These are phyloP conservation scores for Heritiera fomes DNA, from an alignment of 345 rosid genomes.

Conservation along the genomic window DNA sequence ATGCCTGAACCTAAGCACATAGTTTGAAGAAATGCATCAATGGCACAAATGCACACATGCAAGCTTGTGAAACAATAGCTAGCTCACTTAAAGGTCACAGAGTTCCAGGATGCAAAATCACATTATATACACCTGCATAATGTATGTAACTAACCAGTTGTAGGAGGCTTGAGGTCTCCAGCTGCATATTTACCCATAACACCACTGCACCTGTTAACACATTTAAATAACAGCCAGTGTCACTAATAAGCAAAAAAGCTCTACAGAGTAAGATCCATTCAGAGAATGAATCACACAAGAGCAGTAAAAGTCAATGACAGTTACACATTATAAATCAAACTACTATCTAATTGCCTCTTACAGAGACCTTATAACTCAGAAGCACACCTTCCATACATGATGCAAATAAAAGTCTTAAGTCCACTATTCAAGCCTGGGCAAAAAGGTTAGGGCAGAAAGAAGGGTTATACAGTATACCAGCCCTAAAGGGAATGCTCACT, in stretches of 20 bases:
- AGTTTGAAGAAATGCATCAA: not conserved
- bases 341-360: not conserved
- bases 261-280: not conserved
- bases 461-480: not conserved
- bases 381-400: not conserved
- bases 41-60: not conserved
- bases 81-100: not conserved
- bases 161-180: conserved; percentile 97
- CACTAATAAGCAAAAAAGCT: not conserved
- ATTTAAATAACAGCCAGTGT: conserved; percentile 8
- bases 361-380: not conserved
- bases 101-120: not conserved
- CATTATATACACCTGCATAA: not conserved
- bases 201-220: conserved; percentile 84
- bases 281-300: not conserved
- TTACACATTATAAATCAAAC: not conserved
- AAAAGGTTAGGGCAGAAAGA: not conserved
- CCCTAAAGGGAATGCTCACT: not conserved
- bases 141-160: conserved; percentile 54
- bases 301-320: not conserved
- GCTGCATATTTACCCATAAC: conserved; percentile 97
- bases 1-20: not conserved
- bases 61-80: conserved; percentile 3
- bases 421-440: not conserved
- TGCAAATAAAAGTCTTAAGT: conserved; percentile 1